Percentiles rank a stretch among this genome's conserved stretches.
Evolutionary conservation across 306 rosid genomes (phyloP).

Genomic region (Cicer pinnatifidum): DNA sequence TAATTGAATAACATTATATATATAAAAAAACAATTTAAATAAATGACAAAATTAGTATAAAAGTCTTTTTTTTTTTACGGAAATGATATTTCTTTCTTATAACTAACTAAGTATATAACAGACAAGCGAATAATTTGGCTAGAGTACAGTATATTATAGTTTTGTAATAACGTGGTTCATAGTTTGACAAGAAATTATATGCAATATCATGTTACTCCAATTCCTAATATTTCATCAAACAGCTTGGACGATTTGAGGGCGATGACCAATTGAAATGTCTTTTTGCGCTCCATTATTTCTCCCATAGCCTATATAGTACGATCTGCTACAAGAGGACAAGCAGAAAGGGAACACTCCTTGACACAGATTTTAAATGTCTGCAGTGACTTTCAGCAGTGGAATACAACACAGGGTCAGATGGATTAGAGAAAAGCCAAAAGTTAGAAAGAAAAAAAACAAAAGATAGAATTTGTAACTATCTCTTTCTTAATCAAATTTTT

Average conservation of each 20-base stretch:
- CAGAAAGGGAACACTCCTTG: constrained; percentile 4
- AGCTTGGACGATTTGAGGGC: not conserved
- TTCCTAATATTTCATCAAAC: not conserved
- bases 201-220: not conserved
- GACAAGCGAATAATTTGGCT: too few species aligned
- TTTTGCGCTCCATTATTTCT: not conserved
- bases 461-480: too few species aligned
- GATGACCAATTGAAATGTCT: not conserved
- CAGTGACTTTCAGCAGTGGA: not conserved
- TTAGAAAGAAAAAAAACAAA: not conserved
- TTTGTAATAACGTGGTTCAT: too few species aligned
- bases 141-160: too few species aligned
- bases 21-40: too few species aligned
- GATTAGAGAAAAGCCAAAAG: not conserved
- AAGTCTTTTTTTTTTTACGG: too few species aligned
- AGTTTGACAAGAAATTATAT: not conserved
- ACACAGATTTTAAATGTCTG: constrained; percentile 10
- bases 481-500: too few species aligned
- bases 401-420: constrained; percentile 9
- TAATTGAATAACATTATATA: too few species aligned
- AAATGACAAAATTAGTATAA: too few species aligned
- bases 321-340: constrained; percentile 9
- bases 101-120: too few species aligned
- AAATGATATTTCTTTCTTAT: too few species aligned
- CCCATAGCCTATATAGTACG: not conserved